phyloP scores from a whole-genome alignment of 371 early-diverging fungal genomes.

The Amoeboaphelidium protococcarum region DNA sequence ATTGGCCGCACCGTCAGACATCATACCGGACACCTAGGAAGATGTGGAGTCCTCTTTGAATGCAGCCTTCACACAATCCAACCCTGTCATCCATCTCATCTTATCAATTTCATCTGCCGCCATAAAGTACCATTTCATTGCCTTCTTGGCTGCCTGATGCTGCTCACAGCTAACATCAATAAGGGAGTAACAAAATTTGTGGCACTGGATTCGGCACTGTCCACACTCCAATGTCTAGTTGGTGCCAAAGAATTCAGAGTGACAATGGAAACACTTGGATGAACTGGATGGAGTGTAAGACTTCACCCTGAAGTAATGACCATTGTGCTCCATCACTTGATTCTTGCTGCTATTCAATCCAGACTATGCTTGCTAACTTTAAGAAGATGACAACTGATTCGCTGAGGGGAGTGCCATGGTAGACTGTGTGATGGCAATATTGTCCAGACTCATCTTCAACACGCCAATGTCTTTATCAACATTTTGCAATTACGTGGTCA shows the following conservation, averaged over 20 bases:
- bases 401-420: no score
- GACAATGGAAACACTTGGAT: background rate
- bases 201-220: background rate
- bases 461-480: background rate
- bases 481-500: background rate
- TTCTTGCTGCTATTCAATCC: no score
- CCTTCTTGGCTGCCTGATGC: background rate
- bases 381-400: no score
- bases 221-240: background rate
- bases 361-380: no score
- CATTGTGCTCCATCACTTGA: no score
- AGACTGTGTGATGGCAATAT: background rate
- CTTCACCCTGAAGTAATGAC: background rate
- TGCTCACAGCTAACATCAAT: background rate
- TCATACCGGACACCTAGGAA: no score
- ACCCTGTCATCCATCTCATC: background rate
- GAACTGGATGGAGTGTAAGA: no score
- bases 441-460: background rate
- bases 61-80: background rate
- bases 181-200: background rate
- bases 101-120: background rate
- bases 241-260: background rate
- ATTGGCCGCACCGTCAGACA: no score
- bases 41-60: background rate
- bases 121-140: background rate